These are phyloP conservation scores for Rubroboletus satanas DNA, from an alignment of 768 basidiomycete genomes.

Conservation along the genomic window DNA sequence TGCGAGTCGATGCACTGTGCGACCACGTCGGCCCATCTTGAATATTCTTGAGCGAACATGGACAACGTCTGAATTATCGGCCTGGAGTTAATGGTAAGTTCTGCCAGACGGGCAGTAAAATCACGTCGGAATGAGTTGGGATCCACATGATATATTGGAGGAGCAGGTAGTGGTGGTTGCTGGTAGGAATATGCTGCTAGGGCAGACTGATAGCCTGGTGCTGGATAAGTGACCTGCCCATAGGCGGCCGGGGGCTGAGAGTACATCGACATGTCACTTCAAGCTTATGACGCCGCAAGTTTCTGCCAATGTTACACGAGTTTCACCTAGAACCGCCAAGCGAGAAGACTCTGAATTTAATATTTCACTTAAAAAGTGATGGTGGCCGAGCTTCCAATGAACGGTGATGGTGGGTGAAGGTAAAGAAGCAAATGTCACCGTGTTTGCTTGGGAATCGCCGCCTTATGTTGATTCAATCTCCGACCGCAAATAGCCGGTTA, in stretches of 20 bases:
- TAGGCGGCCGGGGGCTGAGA: conserved; percentile 51
- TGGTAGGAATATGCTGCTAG: conserved; percentile 46
- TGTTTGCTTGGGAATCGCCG: conserved; percentile 24
- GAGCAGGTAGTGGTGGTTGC: conserved; percentile 39
- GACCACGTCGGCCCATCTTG: conserved; percentile 74
- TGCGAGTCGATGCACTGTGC: conserved; percentile 80
- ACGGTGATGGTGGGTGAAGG: conserved; percentile 46
- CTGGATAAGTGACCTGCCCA: conserved; percentile 52
- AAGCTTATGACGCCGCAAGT: conserved; percentile 36
- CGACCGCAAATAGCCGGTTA: conserved; percentile 31
- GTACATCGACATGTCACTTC: conserved; percentile 57
- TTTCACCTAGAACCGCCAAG: conserved; percentile 32
- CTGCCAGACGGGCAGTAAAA: conserved; percentile 66
- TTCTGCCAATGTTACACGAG: conserved; percentile 32
- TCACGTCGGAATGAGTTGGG: conserved; percentile 75
- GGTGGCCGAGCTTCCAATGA: conserved; percentile 35
- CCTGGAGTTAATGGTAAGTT: conserved; percentile 91
- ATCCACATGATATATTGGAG: conserved; percentile 52
- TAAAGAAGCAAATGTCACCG: conserved; percentile 33
- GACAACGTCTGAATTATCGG: conserved; percentile 92
- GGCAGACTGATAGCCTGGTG: conserved; percentile 45
- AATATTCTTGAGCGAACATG: conserved; percentile 85
- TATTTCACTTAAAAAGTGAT: conserved; percentile 49
- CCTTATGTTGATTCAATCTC: conserved; percentile 33
- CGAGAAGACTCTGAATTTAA: conserved; percentile 38